Evolutionary conservation across 2,329 filamentous ascomycete genomes (phyloP).

Genomic region (Didymella sp.): DNA sequence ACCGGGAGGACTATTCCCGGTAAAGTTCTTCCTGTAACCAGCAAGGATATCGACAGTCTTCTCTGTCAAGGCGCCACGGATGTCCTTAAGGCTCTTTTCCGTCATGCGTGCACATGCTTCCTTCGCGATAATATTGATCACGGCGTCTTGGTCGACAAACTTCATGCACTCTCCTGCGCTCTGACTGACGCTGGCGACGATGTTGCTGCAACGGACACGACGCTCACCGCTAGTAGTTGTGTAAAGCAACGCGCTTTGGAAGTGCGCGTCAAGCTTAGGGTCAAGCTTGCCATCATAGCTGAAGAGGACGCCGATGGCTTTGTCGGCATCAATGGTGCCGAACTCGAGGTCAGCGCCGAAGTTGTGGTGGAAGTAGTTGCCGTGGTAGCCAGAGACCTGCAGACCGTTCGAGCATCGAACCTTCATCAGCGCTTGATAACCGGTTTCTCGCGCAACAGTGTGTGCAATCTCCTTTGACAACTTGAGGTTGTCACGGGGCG

Average conservation of each 20-base stretch:
- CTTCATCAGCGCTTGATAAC: conserved; percentile 97
- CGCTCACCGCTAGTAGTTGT: conserved; percentile 89
- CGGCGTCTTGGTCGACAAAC: conserved; percentile 94
- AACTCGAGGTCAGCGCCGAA: conserved; percentile 95
- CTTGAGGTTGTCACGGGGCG: conserved; percentile 82
- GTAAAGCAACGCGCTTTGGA: conserved; percentile 93
- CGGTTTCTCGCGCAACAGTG: conserved; percentile 85
- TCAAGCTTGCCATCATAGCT: conserved; percentile 98
- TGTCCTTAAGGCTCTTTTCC: conserved; percentile 80
- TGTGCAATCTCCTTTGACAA: conserved; percentile 86
- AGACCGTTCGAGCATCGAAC: conserved; percentile 96
- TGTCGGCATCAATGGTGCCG: conserved; percentile 89
- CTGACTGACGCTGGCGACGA: conserved; percentile 91
- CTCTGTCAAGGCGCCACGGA: conserved; percentile 82
- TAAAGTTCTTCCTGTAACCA: conserved; percentile 91
- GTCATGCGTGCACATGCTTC: conserved; percentile 88
- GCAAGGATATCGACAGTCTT: conserved; percentile 92
- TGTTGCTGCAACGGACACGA: conserved; percentile 88
- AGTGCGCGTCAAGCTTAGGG: conserved; percentile 93
- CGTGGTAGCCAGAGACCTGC: conserved; percentile 92
- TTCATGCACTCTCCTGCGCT: conserved; percentile 84
- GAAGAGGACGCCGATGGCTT: conserved; percentile 89
- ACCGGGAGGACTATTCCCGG: conserved; percentile 83
- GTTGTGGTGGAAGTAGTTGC: conserved; percentile 94
- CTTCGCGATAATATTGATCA: conserved; percentile 87